phyloP scores from a whole-genome alignment of 306 rosid genomes.

The Malus fusca region DNA sequence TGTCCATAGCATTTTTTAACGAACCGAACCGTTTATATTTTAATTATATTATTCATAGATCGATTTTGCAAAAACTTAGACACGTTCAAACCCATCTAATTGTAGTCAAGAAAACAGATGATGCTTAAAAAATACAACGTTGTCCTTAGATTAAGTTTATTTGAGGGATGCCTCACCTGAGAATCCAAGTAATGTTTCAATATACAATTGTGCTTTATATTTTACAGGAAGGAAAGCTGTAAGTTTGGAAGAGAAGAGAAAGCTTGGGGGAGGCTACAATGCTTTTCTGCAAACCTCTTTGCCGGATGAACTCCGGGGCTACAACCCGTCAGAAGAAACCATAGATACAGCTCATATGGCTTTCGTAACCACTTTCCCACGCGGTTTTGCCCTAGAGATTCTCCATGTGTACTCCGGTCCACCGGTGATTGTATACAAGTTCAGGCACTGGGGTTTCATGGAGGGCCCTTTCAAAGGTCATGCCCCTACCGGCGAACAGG shows the following conservation, averaged over 20 bases:
- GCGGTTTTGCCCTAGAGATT: conserved; percentile 61
- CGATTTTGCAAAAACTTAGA: too few relatives aligned
- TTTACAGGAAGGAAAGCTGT: conserved; percentile 36
- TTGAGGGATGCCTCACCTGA: too few relatives aligned
- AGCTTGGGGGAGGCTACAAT: conserved; percentile 64
- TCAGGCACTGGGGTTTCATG: conserved; percentile 74
- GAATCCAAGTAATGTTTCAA: too few relatives aligned
- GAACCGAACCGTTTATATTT: too few relatives aligned
- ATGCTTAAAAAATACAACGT: too few relatives aligned
- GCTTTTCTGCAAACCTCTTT: conserved; percentile 44
- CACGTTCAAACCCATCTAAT: too few relatives aligned
- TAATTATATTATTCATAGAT: too few relatives aligned
- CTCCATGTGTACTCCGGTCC: conserved; percentile 49
- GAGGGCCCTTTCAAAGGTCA: conserved; percentile 67
- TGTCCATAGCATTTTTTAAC: too few relatives aligned
- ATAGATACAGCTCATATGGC: conserved; percentile 35
- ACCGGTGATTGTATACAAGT: conserved; percentile 48
- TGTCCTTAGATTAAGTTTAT: too few relatives aligned
- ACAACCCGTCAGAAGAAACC: conserved; percentile 42
- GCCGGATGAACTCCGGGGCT: conserved; percentile 36
- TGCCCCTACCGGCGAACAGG: conserved; percentile 48
- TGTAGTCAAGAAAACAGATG: too few relatives aligned
- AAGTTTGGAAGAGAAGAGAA: conserved; percentile 29
- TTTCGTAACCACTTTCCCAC: conserved; percentile 53
- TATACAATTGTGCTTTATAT: neutral